A percentile compares a stretch with the other conserved stretches of the same genome.
Evolutionary conservation across 1,284 basidiomycete genomes (phyloP).

Genomic region (Ustilago hordei): DNA sequence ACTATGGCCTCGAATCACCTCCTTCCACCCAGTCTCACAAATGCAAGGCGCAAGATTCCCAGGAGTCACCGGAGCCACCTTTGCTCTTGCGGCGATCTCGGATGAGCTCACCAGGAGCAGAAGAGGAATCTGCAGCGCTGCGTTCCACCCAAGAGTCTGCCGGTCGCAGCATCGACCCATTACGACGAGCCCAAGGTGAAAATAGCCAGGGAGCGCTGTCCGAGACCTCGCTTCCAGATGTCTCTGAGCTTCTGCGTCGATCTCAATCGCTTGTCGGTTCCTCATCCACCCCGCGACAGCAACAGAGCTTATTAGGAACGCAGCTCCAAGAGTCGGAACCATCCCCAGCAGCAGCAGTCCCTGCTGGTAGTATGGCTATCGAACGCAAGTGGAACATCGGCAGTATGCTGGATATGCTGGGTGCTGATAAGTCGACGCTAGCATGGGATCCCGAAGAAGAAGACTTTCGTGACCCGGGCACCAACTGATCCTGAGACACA

Average conservation of each 20-base stretch:
- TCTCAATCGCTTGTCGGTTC: constrained; percentile 20
- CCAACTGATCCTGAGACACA: neutral
- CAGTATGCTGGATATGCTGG: constrained; percentile 53
- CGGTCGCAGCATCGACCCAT: neutral
- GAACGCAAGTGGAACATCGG: constrained; percentile 53
- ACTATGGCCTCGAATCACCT: constrained; percentile 44
- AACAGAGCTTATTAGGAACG: neutral
- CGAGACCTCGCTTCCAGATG: constrained; percentile 32
- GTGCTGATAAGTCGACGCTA: constrained; percentile 42
- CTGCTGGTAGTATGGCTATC: constrained; percentile 19
- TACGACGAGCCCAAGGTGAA: constrained; percentile 5
- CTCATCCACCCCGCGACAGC: constrained; percentile 4
- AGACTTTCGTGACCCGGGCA: constrained; percentile 23
- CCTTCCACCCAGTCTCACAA: constrained; percentile 11
- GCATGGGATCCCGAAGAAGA: constrained; percentile 49
- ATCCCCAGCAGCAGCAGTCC: neutral
- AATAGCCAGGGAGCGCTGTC: constrained; percentile 37
- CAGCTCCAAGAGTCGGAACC: neutral
- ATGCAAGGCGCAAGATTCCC: constrained; percentile 12
- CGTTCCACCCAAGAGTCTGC: constrained; percentile 14
- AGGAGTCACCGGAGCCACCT: constrained; percentile 16
- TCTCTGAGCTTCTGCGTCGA: constrained; percentile 35
- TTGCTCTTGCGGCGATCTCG: constrained; percentile 12
- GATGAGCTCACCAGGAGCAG: constrained; percentile 25
- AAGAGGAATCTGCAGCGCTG: constrained; percentile 37